Percentiles rank a stretch among this genome's conserved stretches.
These are phyloP conservation scores for Phellopilus nigrolimitatus DNA, from an alignment of 1,284 basidiomycete genomes.

Conservation along the genomic window DNA sequence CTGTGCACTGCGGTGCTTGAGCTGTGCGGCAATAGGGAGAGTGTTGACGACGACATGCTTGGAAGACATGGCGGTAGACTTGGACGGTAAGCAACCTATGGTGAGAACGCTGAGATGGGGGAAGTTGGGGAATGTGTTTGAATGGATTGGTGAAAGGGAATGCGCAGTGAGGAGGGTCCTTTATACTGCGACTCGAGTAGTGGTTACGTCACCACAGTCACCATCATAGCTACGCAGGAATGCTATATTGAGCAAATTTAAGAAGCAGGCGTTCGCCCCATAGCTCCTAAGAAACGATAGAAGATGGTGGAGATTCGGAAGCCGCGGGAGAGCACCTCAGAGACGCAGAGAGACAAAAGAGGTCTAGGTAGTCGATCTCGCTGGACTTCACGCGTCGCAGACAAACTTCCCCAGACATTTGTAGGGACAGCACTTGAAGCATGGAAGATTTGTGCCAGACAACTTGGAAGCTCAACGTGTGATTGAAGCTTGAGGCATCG, in stretches of 20 bases:
- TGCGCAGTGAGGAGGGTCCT: neutral
- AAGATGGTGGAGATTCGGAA: neutral
- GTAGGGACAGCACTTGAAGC: no score
- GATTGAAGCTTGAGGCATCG: no score
- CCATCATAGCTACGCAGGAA: neutral
- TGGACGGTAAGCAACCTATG: constrained; percentile 13
- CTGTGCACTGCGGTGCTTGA: constrained; percentile 34
- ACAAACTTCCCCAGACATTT: no score
- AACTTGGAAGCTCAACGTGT: no score
- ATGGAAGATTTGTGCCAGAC: no score
- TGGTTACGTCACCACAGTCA: neutral
- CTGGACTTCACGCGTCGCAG: no score
- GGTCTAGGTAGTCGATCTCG: no score
- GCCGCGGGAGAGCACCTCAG: neutral
- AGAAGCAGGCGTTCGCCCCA: constrained; percentile 1
- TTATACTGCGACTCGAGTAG: neutral
- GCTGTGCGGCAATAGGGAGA: constrained; percentile 42
- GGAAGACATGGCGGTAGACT: constrained; percentile 2
- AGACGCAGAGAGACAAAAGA: no score
- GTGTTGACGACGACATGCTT: no score
- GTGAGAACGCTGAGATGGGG: neutral
- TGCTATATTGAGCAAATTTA: neutral
- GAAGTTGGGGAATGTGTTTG: neutral
- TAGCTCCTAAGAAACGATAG: constrained; percentile 7
- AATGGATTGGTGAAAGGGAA: neutral